Base-by-base conservation (phyloP, 768 basidiomycete genomes). In the Neoboletus subvelutipes region DNA sequence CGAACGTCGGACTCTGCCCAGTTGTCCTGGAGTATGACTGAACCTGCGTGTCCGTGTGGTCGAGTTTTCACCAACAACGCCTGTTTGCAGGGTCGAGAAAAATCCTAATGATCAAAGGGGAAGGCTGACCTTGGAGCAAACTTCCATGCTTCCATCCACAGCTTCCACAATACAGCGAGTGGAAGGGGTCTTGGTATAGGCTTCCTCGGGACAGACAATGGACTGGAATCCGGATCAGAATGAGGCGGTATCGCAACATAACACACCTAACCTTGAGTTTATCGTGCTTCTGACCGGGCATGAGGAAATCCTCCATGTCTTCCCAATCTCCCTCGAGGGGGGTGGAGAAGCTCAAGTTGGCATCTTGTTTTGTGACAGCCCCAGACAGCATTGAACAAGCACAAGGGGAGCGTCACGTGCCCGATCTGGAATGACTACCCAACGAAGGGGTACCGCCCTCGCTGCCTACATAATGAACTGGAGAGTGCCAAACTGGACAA, bases 1-100 rank as follows among this genome's bases (percentile, higher is more conserved):
- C 79, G 78, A 49, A 91, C 74, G 46, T 85, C 82, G 11, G 86
- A 81, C 22, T 80, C 73, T 7, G 79, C 75, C 93, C 94, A 97
- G 61, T 94, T 90, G 56, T 94, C 90, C n/a, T n/a, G n/a, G n/a
- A n/a, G n/a, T n/a, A n/a, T n/a, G n/a, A n/a, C n/a, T n/a, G n/a
- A n/a, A n/a, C 33, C 75, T 29, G 54, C 57, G 37, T 77, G 79
- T 31, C 72, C 73, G 11, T 60, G 66, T 28, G 71, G 67, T 13
- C 79, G 73, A 1, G 80, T 66, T 42, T 73, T 76, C 6, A 87
- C 83, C 4, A 72, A 69, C 56, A 94, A 62, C 43, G 78, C 72
- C 85, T 89, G 53, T 43, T 28, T 28, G 11, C 11, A 41, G 10
- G 22, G 34, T 63, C 13, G 29, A 46, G 10, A n/a, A 24, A 43